Evolutionary conservation across 2,329 filamentous ascomycete genomes (phyloP), one percentile per base, ranked within the genome.

Genomic region (Claviceps purpurea): DNA sequence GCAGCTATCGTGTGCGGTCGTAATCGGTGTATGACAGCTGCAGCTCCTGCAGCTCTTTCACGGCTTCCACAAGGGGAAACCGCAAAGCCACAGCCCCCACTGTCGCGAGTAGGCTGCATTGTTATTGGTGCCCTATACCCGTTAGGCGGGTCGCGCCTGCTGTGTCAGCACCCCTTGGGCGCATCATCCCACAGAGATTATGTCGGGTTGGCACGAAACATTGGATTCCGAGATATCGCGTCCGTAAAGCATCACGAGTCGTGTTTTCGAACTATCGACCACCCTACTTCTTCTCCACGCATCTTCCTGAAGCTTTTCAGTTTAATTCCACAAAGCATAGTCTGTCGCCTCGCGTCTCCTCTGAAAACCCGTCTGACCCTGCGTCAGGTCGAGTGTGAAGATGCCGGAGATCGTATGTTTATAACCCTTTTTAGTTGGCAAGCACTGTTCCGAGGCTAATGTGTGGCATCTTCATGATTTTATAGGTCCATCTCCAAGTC

Each of bases 401-500:
- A 55, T 55, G 54, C 54, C 51, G 4, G 54, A 55, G 42, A 54
- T 55, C 20, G 54, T 55, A 49, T 20, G 54, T 55, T 26, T 24
- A 47, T 11, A 13, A 16, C 30, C 45, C n/a, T 40, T 34, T 34
- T 24, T 46, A 20, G 43, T 50, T 22, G 3, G 14, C 16, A 40
- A 5, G 39, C 42, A 46, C 24, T 38, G 34, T 49, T 34, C n/a
- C 14, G 40, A 37, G 3, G 37, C 40, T 49, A 22, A 51, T 46
- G 62, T 73, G 81, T 85, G 75, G 82, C 79, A 68, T 58, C 59
- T 47, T 55, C 40, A 24, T 14, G 18, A 58, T 68, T 68, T 72
- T 71, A 66, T 70, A 97, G 91, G 90, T 97, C 75, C 93, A 97
- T 77, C 89, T 98, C 66, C 93, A 97, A 79, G 97, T 93, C 80